A percentile compares a stretch with the other conserved stretches of the same genome.
phyloP scores from a whole-genome alignment of 176 grass and related monocot genomes.

The Oryza rufipogon region DNA sequence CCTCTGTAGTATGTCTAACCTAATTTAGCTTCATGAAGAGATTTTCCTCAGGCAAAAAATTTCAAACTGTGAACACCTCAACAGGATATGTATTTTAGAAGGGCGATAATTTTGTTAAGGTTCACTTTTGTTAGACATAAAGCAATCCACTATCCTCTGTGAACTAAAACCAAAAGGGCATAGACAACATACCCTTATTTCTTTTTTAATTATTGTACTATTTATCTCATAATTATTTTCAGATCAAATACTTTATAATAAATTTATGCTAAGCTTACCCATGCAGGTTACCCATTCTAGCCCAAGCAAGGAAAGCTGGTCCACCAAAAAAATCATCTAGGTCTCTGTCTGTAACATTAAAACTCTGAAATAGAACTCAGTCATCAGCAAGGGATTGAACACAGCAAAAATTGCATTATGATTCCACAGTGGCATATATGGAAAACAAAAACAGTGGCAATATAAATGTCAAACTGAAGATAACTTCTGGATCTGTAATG shows the following conservation, averaged over 20 bases:
- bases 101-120: conserved; percentile 6
- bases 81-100: conserved; percentile 17
- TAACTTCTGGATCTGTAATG: conserved; percentile 25
- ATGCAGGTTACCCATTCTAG: conserved; percentile 97
- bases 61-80: not conserved
- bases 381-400: conserved; percentile 20
- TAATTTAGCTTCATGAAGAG: conserved; percentile 30
- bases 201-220: conserved; percentile 3
- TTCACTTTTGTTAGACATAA: not conserved
- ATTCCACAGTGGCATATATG: not conserved
- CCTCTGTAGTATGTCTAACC: not conserved
- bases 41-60: not conserved
- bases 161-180: conserved; percentile 27
- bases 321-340: conserved; percentile 93
- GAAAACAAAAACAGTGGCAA: not conserved
- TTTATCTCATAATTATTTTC: conserved; percentile 10
- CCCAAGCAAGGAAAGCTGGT: conserved; percentile 97
- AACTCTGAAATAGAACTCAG: conserved; percentile 60
- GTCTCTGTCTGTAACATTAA: conserved; percentile 79
- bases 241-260: conserved; percentile 16
- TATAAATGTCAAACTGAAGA: not conserved
- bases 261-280: conserved; percentile 58
- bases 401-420: conserved; percentile 6
- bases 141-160: conserved; percentile 7
- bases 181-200: conserved; percentile 12